A percentile compares a stretch with the other conserved stretches of the same genome.
phyloP scores from a whole-genome alignment of 2,329 filamentous ascomycete species.

The Aspergillus vadensis region DNA sequence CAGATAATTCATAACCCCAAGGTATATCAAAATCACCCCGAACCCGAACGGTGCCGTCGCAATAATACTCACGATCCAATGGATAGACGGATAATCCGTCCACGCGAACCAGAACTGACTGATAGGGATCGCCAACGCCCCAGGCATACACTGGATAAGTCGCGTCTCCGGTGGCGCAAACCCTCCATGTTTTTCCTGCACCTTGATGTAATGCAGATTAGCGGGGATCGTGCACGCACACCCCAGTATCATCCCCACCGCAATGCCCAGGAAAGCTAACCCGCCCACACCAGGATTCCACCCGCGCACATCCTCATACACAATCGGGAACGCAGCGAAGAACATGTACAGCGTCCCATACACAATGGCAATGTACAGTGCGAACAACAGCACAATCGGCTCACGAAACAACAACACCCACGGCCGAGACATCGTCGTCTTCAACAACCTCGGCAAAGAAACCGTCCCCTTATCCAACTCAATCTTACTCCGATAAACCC shows the following conservation, averaged over 20 bases:
- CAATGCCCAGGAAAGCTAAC: not conserved
- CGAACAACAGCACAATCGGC: slow-evolving; percentile 7
- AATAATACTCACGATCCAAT: slow-evolving; percentile 7
- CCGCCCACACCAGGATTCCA: slow-evolving; percentile 4
- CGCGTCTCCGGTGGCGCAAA: slow-evolving; percentile 1
- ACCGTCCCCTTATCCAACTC: slow-evolving; percentile 4
- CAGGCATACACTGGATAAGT: slow-evolving; percentile 4
- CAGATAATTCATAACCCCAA: slow-evolving; percentile 3
- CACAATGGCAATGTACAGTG: slow-evolving; percentile 3
- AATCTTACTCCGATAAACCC: slow-evolving; percentile 5
- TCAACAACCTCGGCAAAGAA: not conserved
- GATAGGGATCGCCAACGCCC: not conserved
- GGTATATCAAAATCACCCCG: slow-evolving; percentile 1
- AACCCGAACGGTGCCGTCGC: slow-evolving; percentile 5
- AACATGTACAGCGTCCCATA: slow-evolving; percentile 10
- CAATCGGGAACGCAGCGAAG: slow-evolving; percentile 7
- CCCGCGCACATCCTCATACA: slow-evolving; percentile 3
- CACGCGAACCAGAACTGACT: slow-evolving; percentile 10
- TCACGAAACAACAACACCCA: slow-evolving; percentile 5
- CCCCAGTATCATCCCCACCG: slow-evolving; percentile 1
- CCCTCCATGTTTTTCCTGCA: not conserved
- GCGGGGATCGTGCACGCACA: slow-evolving; percentile 1
- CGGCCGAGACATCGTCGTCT: not conserved
- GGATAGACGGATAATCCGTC: not conserved
- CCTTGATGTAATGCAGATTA: not conserved